phyloP scores from a whole-genome alignment of 2,329 filamentous ascomycete species.

The Camillea tinctor region DNA sequence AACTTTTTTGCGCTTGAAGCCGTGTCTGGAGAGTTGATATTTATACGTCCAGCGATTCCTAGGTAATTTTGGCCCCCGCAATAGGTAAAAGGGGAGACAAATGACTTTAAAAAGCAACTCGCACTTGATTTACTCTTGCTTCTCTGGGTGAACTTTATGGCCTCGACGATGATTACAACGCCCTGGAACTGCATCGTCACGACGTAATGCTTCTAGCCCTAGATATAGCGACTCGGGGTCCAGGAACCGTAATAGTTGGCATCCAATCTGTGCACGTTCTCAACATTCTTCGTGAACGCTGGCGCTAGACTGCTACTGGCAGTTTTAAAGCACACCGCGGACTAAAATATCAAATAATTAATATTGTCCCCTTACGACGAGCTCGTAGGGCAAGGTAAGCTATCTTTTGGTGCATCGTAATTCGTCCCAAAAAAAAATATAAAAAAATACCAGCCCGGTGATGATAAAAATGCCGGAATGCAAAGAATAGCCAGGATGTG shows the following conservation, averaged over 20 bases:
- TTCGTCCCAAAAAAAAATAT: constrained; percentile 33
- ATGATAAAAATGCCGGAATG: constrained; percentile 31
- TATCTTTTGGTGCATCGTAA: constrained; percentile 22
- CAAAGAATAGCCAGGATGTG: constrained; percentile 30
- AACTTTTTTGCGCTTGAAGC: too few relatives aligned
- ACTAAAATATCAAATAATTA: constrained; percentile 27
- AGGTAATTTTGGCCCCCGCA: too few relatives aligned
- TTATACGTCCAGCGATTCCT: too few relatives aligned
- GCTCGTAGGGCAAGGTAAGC: constrained; percentile 26
- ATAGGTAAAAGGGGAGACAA: too few relatives aligned
- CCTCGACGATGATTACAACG: constrained; percentile 23
- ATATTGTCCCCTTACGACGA: constrained; percentile 23
- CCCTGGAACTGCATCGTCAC: constrained; percentile 26
- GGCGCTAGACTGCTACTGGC: background rate
- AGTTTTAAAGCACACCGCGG: constrained; percentile 34
- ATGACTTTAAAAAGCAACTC: too few relatives aligned
- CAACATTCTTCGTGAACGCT: constrained; percentile 18
- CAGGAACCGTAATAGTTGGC: too few relatives aligned
- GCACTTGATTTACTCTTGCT: constrained; percentile 13
- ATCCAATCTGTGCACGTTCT: constrained; percentile 7
- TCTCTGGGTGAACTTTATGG: constrained; percentile 21
- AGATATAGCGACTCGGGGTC: constrained; percentile 21
- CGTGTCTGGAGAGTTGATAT: too few relatives aligned
- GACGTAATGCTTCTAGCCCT: constrained; percentile 27
- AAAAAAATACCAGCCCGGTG: too few relatives aligned